phyloP scores from a whole-genome alignment of 2,329 filamentous ascomycete species.

The Colletotrichum musae region DNA sequence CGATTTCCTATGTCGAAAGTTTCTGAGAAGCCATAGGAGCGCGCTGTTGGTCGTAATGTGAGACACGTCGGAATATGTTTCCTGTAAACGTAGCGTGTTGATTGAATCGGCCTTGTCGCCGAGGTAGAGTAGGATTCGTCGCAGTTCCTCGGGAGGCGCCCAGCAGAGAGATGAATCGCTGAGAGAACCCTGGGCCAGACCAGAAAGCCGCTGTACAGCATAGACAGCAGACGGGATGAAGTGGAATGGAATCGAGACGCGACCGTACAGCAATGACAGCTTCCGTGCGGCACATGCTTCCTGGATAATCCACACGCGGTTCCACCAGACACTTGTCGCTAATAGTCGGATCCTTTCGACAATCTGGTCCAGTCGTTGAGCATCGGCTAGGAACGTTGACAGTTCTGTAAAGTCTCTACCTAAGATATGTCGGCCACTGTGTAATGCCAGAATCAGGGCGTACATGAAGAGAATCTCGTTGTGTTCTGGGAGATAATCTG shows the following conservation, averaged over 20 bases:
- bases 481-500: slow-evolving; percentile 4
- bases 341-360: slow-evolving; percentile 20
- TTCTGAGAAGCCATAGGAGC: slow-evolving; percentile 35
- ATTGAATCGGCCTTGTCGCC: slow-evolving; percentile 24
- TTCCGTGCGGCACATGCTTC: slow-evolving; percentile 38
- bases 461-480: slow-evolving; percentile 22
- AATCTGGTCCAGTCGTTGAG: not conserved
- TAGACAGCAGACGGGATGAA: not conserved
- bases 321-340: slow-evolving; percentile 35
- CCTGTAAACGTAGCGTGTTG: not conserved
- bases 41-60: slow-evolving; percentile 1
- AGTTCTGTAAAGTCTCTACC: not conserved
- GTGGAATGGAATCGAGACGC: slow-evolving; percentile 19
- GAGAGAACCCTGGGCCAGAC: not conserved
- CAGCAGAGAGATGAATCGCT: too few species aligned
- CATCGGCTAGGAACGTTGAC: not conserved
- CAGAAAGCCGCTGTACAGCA: not conserved
- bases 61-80: not conserved
- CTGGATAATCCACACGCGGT: slow-evolving; percentile 42
- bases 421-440: not conserved
- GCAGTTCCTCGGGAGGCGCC: too few species aligned
- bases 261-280: slow-evolving; percentile 30
- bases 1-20: slow-evolving; percentile 30
- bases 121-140: too few species aligned
- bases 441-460: not conserved